Evolutionary conservation across 2,329 filamentous ascomycete species (phyloP).

Genomic region (Mollisia scopiformis): DNA sequence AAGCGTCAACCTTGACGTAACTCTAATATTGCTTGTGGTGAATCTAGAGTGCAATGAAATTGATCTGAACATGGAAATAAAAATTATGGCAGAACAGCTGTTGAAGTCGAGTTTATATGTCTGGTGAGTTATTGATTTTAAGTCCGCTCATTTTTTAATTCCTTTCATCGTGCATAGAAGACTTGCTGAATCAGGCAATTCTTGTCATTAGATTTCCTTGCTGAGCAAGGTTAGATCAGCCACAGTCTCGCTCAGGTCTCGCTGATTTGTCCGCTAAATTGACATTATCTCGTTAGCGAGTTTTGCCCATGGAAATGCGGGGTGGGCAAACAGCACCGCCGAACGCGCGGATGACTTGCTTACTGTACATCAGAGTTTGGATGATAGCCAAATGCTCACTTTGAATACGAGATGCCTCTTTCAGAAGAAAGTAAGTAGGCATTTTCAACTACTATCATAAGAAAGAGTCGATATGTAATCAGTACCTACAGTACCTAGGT

Average conservation of each 20-base stretch:
- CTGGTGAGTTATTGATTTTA: neutral
- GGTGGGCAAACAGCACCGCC: neutral
- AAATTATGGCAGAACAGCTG: neutral
- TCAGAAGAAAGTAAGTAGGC: too few species aligned
- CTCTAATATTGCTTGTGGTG: neutral
- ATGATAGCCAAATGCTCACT: too few species aligned
- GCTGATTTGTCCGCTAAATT: neutral
- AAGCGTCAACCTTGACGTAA: neutral
- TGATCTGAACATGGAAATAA: neutral
- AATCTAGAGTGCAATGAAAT: neutral
- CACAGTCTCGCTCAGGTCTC: neutral
- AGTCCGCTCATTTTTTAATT: neutral
- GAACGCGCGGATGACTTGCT: too few species aligned
- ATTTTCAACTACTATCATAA: neutral
- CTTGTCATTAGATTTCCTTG: neutral
- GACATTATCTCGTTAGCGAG: neutral
- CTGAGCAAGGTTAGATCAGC: too few species aligned
- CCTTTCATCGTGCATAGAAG: neutral
- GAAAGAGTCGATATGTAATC: neutral
- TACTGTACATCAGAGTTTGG: too few species aligned
- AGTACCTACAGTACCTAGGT: too few species aligned
- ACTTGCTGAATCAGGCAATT: neutral
- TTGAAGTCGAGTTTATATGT: neutral
- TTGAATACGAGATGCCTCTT: neutral
- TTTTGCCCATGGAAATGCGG: neutral